Evolutionary conservation across 148 eudicot species (phyloP).

Genomic region (Pharnaceum exiguum): DNA sequence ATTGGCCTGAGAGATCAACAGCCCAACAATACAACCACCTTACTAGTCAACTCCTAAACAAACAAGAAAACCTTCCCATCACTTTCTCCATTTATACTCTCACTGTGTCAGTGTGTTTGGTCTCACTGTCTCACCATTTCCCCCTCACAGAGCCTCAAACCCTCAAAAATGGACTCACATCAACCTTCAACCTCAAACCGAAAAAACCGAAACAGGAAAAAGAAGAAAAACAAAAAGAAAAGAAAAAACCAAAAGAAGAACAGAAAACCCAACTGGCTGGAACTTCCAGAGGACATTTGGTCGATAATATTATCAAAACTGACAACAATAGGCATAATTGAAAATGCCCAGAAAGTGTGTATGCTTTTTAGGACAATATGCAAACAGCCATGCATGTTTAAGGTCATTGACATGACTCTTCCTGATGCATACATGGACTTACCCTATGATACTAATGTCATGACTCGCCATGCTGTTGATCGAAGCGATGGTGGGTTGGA

Average conservation of each 20-base stretch:
- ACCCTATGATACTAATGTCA: slow-evolving; percentile 5
- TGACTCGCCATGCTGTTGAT: slow-evolving; percentile 37
- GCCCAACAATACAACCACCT: no score
- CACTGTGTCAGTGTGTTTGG: no score
- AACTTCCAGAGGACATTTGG: slow-evolving; percentile 20
- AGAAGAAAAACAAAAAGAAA: neutral
- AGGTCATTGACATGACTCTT: slow-evolving; percentile 28
- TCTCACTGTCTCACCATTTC: no score
- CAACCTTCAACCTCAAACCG: no score
- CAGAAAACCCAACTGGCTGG: slow-evolving; percentile 21
- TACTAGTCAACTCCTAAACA: no score
- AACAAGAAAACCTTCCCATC: no score
- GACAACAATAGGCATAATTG: slow-evolving; percentile 13
- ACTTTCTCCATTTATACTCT: no score
- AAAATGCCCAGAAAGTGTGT: slow-evolving; percentile 18
- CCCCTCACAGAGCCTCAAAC: no score
- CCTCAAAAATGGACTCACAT: no score
- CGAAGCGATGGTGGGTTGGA: slow-evolving; percentile 38
- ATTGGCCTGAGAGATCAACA: no score
- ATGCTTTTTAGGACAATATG: slow-evolving; percentile 28
- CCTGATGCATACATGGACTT: slow-evolving; percentile 10
- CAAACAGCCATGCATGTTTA: slow-evolving; percentile 51
- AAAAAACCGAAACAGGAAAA: neutral
- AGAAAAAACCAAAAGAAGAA: no score
- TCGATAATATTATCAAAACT: slow-evolving; percentile 8